These are phyloP conservation scores for Solanum piurae DNA, from an alignment of 257 asterid species.

Conservation along the genomic window DNA sequence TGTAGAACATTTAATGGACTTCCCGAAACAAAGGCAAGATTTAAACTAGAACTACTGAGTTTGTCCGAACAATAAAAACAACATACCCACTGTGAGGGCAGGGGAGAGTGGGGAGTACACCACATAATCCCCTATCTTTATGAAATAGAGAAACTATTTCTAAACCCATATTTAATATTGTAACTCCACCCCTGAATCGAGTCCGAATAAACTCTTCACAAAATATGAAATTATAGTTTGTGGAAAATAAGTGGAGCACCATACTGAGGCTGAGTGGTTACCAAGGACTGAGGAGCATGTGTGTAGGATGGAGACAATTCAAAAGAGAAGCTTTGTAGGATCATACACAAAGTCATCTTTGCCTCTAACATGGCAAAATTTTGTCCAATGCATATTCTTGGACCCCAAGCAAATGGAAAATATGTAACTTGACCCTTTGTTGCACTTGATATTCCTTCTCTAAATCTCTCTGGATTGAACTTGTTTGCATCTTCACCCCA, in stretches of 20 bases:
- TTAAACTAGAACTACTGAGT: background rate
- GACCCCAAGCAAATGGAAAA: constrained; percentile 30
- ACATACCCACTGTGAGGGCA: background rate
- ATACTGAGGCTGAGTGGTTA: constrained; percentile 18
- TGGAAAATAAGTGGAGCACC: constrained; percentile 20
- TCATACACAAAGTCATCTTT: constrained; percentile 20
- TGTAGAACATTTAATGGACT: accelerated
- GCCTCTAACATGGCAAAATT: constrained; percentile 24
- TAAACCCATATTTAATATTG: too few relatives aligned
- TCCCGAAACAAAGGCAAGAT: background rate
- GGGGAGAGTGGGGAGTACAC: background rate
- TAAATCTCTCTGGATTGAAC: constrained; percentile 26
- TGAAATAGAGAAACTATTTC: too few relatives aligned
- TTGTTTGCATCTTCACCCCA: constrained; percentile 29
- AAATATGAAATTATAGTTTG: background rate
- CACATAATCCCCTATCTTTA: background rate
- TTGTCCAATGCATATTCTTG: constrained; percentile 27
- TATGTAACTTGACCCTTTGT: constrained; percentile 10
- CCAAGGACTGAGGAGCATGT: constrained; percentile 12
- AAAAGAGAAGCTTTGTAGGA: constrained; percentile 18
- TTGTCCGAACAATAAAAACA: background rate
- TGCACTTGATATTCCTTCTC: constrained; percentile 8
- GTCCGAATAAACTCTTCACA: background rate
- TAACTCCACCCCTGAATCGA: background rate
- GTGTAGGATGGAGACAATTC: constrained; percentile 22